Base-by-base conservation (phyloP, 306 rosid species). In the Hippophae gyantsensis region DNA sequence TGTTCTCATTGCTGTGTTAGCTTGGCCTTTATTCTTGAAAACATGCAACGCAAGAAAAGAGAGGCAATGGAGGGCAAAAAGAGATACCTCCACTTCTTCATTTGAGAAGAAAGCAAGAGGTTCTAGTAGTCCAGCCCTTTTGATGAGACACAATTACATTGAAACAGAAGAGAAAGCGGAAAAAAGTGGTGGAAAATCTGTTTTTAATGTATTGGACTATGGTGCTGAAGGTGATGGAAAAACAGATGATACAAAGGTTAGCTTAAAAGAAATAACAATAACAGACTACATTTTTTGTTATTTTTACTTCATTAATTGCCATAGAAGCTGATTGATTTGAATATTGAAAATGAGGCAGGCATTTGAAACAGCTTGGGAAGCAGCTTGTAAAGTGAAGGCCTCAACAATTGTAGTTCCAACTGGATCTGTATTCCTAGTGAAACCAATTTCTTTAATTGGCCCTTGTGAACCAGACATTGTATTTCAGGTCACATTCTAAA, bases 161-260 rank as follows among this genome's bases (percentile, higher is more conserved):
- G 12, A 50, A 58, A 18, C 18, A 18, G 18, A 18, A 18, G 18
- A 18, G 18, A 13, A 32, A 43, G 48, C 52, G 1, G 57, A 54
- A 54, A 52, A 8, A 7, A 23, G 69, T 6, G 62, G 65, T 8
- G 61, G 52, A 14, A 58, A 13, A 13, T 42, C 70, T 56, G 62
- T 72, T 70, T 84, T 76, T 52, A 82, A 80, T 78, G 96, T 87
- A 9, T 63, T 82, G 70, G 58, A 80, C 38, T 84, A 65, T 62
- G 93, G 86, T 41, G 96, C 96, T 47, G 82, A 84, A 70, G 96
- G 96, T 6, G 87, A 87, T 72, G 96, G 96, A n/a, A 65, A 13
- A 42, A 58, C 76, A 7, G 96, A 87, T 44, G 96, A 87, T 65
- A 84, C 96, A 7, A 74, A 84, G 94, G 96, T 87, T 14, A 73